Evolutionary conservation across 208 protist genomes (phyloP).

Genomic region (Porcisia deanei): DNA sequence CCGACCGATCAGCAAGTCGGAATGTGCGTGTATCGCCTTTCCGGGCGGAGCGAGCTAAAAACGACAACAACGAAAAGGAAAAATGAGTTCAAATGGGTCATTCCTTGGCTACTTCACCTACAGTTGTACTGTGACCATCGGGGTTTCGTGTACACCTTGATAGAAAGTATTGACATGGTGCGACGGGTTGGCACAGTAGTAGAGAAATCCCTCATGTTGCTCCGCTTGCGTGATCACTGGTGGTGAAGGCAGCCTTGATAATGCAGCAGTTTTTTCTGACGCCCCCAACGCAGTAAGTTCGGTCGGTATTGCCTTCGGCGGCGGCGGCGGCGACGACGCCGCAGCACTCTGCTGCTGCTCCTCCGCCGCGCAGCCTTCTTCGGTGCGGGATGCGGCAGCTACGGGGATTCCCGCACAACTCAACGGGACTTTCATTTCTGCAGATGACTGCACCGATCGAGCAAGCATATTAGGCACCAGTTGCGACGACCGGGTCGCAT

Average conservation of each 20-base stretch:
- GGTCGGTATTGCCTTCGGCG: not conserved
- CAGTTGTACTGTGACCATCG: constrained; percentile 5
- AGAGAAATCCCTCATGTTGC: constrained; percentile 51
- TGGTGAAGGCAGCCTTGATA: not conserved
- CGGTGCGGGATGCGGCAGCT: not conserved
- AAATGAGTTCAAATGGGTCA: not conserved
- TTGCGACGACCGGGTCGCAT: not conserved
- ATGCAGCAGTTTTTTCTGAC: not conserved
- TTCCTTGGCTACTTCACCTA: not conserved
- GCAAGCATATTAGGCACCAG: constrained; percentile 8
- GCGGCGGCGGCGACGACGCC: not conserved
- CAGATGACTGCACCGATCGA: not conserved
- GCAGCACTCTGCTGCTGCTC: not conserved
- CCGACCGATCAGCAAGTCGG: too few relatives aligned
- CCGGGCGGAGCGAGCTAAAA: too few relatives aligned
- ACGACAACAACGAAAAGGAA: not conserved
- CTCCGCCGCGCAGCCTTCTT: too few relatives aligned
- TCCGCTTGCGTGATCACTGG: constrained; percentile 34
- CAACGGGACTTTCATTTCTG: not conserved
- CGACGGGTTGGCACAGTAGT: constrained; percentile 78
- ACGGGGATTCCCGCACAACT: not conserved
- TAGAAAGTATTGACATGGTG: constrained; percentile 11
- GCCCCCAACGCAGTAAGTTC: not conserved
- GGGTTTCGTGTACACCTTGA: constrained; percentile 2
- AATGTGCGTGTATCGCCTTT: too few relatives aligned